Evolutionary conservation across 1,284 basidiomycete species (phyloP), one percentile per base, ranked within the genome.

Genomic region (Ganoderma leucocontextum): DNA sequence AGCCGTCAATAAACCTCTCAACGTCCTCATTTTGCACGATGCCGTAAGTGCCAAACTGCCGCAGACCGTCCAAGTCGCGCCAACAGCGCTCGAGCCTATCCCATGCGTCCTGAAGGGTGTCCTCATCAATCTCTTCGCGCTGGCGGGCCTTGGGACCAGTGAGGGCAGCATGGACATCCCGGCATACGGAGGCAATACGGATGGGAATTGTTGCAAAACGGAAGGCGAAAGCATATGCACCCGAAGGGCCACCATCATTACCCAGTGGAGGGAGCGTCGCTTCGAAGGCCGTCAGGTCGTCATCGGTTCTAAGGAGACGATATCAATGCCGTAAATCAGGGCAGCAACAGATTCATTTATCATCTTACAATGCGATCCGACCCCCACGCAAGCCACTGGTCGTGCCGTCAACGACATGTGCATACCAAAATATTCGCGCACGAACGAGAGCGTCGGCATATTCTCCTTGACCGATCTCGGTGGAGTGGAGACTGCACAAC

Each of bases 391-490:
- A 84, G 25, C 91, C 95, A 19, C 88, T 92, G 0, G 89, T 89
- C 36, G 95, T 86, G 44, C 93, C 90, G 79, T 97, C 95, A 70
- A 94, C 89, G 9, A 93, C 88, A 73, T 95, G 88, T 3, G 91
- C 89, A 74, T 92, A 96, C 93, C 94, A 96, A 76, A 95, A 96
- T 59, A 96, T 86, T 36, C 94, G 85, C 1, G 93, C 88, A 29
- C 92, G 88, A 35, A 92, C 83, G 44, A 89, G 80, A 9, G 85
- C 83, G 69, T 94, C 92, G 57, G 90, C 87, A 57, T 84, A 84
- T 52, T 83, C 80, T 9, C 87, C 87, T 52, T 85, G 82, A 19
- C 87, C 86, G 65, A 85, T 86, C 64, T 83, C 81, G 35, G 87
- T 81, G 13, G 84, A 76, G 10, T 85, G 79, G 22, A 87, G 77